Percentiles rank a stretch among this genome's conserved stretches.
These are phyloP conservation scores for Alternaria sp. DNA, from an alignment of 2,329 filamentous ascomycete species.

Conservation along the genomic window DNA sequence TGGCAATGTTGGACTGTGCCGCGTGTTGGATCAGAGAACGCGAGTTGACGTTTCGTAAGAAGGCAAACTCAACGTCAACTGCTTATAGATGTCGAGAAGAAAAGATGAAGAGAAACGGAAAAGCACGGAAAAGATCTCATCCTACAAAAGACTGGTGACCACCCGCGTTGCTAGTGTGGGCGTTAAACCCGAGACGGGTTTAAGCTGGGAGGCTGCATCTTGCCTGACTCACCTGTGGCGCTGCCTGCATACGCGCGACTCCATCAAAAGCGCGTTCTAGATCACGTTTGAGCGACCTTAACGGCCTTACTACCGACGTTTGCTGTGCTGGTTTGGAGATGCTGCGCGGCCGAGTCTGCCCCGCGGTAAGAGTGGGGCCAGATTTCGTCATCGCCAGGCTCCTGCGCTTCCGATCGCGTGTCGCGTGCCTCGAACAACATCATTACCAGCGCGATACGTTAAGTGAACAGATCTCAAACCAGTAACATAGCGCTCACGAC, in stretches of 20 bases:
- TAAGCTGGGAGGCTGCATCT: slow-evolving; percentile 5
- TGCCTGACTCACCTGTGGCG: slow-evolving; percentile 11
- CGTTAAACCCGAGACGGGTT: slow-evolving; percentile 18
- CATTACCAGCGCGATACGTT: background rate
- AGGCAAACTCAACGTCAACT: background rate
- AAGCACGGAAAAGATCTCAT: slow-evolving; percentile 8
- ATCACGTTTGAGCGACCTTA: background rate
- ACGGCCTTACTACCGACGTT: background rate
- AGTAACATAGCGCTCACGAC: background rate
- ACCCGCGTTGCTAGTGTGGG: slow-evolving; percentile 13
- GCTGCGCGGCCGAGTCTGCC: slow-evolving; percentile 12
- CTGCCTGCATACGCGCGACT: background rate
- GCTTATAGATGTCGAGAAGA: slow-evolving; percentile 2
- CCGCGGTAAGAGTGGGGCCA: slow-evolving; percentile 2
- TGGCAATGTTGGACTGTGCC: background rate
- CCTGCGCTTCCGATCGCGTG: background rate
- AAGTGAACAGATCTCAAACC: background rate
- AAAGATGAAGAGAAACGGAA: slow-evolving; percentile 14
- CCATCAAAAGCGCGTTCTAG: background rate
- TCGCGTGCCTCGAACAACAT: background rate
- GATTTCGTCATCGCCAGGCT: background rate
- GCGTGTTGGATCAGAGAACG: background rate
- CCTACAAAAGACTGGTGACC: slow-evolving; percentile 9
- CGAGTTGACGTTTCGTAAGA: background rate
- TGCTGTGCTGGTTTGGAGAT: background rate